A percentile compares a stretch with the other conserved stretches of the same genome.
Conservation (phyloP, 2,329 filamentous ascomycete genomes). For the Talaromyces sp. region DNA sequence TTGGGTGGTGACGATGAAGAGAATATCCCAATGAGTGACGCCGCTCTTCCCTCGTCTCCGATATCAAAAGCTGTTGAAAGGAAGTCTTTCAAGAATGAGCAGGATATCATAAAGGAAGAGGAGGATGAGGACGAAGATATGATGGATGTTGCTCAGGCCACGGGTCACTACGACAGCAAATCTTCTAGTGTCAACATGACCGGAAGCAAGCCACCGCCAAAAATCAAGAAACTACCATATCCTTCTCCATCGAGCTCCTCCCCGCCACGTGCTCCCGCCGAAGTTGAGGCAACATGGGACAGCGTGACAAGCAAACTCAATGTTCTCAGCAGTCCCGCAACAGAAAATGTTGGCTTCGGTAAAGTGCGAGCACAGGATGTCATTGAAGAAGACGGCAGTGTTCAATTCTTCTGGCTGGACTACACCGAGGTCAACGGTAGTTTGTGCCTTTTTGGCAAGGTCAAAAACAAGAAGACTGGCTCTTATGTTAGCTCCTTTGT, state of each 20-base stretch:
- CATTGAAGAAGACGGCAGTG: conserved; percentile 87
- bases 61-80: conserved; percentile 73
- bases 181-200: conserved; percentile 77
- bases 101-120: conserved; percentile 61
- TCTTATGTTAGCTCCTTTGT: conserved; percentile 87
- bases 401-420: conserved; percentile 96
- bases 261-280: conserved; percentile 58
- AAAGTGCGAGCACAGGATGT: conserved; percentile 81
- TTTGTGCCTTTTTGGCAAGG: conserved; percentile 92
- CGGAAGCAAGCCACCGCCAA: conserved; percentile 73
- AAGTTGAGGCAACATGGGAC: conserved; percentile 84
- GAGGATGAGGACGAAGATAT: conserved; percentile 72
- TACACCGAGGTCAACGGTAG: conserved; percentile 90
- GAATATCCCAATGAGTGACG: conserved; percentile 79
- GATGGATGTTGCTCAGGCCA: conserved; percentile 79
- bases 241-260: conserved; percentile 74
- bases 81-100: conserved; percentile 61
- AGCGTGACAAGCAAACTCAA: conserved; percentile 81
- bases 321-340: conserved; percentile 68
- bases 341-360: conserved; percentile 61
- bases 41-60: conserved; percentile 74
- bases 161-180: conserved; percentile 60
- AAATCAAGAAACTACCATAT: conserved; percentile 64
- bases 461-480: conserved; percentile 78
- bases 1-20: conserved; percentile 61